Percentiles rank a stretch among this genome's conserved stretches.
phyloP scores from a whole-genome alignment of 1,139 yeast species.

The Saccharomyces pastorianus region DNA sequence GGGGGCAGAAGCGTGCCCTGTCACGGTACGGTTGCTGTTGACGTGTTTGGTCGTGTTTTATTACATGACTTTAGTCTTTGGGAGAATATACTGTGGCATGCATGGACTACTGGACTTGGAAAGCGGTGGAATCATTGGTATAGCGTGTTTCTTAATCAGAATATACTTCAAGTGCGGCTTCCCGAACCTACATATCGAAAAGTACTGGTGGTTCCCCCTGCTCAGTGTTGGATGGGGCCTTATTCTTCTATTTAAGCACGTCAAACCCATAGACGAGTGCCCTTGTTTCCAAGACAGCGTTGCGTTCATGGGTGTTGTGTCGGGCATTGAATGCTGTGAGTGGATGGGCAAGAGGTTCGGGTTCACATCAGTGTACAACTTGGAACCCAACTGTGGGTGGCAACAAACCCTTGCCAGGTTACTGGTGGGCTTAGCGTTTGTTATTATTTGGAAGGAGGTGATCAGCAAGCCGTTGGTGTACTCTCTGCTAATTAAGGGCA shows the following conservation, averaged over 20 bases:
- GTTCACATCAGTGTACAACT: constrained; percentile 7
- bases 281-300: constrained; percentile 96
- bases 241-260: constrained; percentile 55
- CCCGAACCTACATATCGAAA: constrained; percentile 16
- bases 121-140: constrained; percentile 61
- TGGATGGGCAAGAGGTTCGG: constrained; percentile 17
- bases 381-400: constrained; percentile 8
- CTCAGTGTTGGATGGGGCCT: constrained; percentile 38
- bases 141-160: constrained; percentile 39
- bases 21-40: constrained; percentile 6
- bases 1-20: constrained; percentile 7
- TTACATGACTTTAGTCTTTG: constrained; percentile 60
- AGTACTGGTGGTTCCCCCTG: constrained; percentile 34
- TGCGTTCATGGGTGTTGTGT: constrained; percentile 82
- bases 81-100: constrained; percentile 93
- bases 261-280: constrained; percentile 84
- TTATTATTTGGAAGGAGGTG: constrained; percentile 27
- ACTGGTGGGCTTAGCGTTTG: constrained; percentile 22
- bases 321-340: constrained; percentile 44
- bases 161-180: constrained; percentile 14
- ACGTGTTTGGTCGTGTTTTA: constrained; percentile 37
- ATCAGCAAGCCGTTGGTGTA: constrained; percentile 21
- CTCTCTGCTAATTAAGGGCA: constrained; percentile 10
- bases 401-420: constrained; percentile 10
- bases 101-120: constrained; percentile 80